Percentiles rank a stretch among this genome's conserved stretches.
phyloP scores from a whole-genome alignment of 306 rosid species.

The Boehmeria nivea region DNA sequence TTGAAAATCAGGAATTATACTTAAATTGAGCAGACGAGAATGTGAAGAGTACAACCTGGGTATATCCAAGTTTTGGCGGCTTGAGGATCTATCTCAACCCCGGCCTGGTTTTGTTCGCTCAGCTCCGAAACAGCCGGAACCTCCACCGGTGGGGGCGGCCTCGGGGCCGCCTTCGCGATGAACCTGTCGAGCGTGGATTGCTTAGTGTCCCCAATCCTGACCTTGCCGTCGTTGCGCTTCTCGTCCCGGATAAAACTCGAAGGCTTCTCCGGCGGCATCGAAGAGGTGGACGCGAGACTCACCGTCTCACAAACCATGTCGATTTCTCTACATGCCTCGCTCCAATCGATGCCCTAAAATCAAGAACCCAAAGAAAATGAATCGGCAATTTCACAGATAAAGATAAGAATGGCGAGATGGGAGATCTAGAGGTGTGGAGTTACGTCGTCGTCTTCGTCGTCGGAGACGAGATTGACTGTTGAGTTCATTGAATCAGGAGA shows the following conservation, averaged over 20 bases:
- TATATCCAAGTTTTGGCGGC: slow-evolving; percentile 90
- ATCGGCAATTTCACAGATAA: slow-evolving; percentile 5
- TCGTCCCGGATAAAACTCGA: slow-evolving; percentile 10
- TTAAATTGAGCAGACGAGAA: too few species aligned
- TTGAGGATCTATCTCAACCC: slow-evolving; percentile 48
- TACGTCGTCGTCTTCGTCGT: slow-evolving; percentile 64
- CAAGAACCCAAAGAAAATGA: not conserved
- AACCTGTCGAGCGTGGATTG: slow-evolving; percentile 62
- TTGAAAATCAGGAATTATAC: too few species aligned
- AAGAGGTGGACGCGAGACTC: slow-evolving; percentile 27
- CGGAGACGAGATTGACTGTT: slow-evolving; percentile 25
- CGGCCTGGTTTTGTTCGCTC: slow-evolving; percentile 17
- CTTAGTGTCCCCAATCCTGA: slow-evolving; percentile 29
- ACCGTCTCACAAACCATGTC: slow-evolving; percentile 41
- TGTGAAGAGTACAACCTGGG: slow-evolving; percentile 46
- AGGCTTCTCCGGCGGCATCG: not conserved
- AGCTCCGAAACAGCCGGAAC: slow-evolving; percentile 5
- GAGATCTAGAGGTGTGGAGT: not conserved
- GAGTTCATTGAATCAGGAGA: slow-evolving; percentile 37
- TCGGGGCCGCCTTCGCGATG: slow-evolving; percentile 27
- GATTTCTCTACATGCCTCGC: slow-evolving; percentile 63
- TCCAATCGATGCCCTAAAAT: slow-evolving; percentile 78
- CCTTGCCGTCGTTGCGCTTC: slow-evolving; percentile 11
- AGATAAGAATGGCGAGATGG: not conserved
- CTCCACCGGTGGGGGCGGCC: slow-evolving; percentile 12